A percentile compares a stretch with the other conserved stretches of the same genome.
phyloP scores from a whole-genome alignment of 2,329 filamentous ascomycete species.

The Penicillium verrucosum region DNA sequence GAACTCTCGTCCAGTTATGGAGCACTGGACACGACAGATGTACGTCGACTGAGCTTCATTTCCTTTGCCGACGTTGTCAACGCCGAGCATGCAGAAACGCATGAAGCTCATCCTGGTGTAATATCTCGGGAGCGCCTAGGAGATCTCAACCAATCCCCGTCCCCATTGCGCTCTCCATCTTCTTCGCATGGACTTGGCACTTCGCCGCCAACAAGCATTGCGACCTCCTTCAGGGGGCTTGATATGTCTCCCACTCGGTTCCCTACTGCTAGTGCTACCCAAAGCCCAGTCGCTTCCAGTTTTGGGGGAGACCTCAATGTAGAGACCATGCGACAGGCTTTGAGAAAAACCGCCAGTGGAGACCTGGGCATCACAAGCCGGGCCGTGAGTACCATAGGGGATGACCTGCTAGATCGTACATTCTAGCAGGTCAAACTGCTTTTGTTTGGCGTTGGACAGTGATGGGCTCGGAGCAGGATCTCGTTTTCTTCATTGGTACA shows the following conservation, averaged over 20 bases:
- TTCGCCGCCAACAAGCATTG: constrained; percentile 73
- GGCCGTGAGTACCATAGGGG: constrained; percentile 32
- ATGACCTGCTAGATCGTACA: constrained; percentile 32
- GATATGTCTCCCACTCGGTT: constrained; percentile 66
- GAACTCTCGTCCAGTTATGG: constrained; percentile 74
- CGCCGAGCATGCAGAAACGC: constrained; percentile 54
- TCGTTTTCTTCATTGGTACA: constrained; percentile 9
- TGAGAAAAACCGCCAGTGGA: constrained; percentile 78
- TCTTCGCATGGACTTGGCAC: constrained; percentile 67
- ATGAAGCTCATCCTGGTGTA: constrained; percentile 24
- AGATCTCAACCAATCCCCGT: constrained; percentile 64
- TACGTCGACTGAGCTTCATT: constrained; percentile 86
- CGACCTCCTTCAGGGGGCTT: constrained; percentile 69
- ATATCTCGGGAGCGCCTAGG: constrained; percentile 15
- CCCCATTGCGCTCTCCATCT: constrained; percentile 73
- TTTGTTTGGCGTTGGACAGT: neutral
- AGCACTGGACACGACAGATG: constrained; percentile 71
- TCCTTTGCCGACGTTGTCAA: constrained; percentile 96
- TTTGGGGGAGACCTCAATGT: constrained; percentile 72
- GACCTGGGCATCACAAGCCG: constrained; percentile 57
- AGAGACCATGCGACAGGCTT: constrained; percentile 89
- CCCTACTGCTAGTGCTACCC: constrained; percentile 55
- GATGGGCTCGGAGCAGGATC: constrained; percentile 1
- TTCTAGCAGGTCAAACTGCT: constrained; percentile 15
- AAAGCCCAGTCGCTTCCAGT: constrained; percentile 50